Evolutionary conservation across 805 yeast genomes (phyloP).

Genomic region (Zygotorulaspora florentina): DNA sequence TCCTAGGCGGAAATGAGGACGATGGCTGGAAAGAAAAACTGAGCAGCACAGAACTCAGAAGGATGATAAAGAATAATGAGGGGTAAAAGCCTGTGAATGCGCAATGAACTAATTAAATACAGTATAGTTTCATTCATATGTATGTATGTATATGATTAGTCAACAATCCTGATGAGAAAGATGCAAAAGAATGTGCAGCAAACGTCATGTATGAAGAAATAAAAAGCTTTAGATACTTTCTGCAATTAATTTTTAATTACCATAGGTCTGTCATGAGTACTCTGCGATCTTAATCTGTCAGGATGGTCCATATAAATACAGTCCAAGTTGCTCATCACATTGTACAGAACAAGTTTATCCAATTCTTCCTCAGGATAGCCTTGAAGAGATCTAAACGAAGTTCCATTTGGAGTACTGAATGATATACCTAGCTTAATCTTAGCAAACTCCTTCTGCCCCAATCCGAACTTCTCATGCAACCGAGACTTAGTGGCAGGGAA

Average conservation of each 20-base stretch:
- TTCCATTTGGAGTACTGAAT: slow-evolving; percentile 33
- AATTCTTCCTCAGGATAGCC: slow-evolving; percentile 51
- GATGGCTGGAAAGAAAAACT: slow-evolving; percentile 65
- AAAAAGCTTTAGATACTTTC: background rate
- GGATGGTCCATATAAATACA: slow-evolving; percentile 82
- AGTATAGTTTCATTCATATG: background rate
- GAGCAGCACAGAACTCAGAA: slow-evolving; percentile 79
- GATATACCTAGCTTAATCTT: slow-evolving; percentile 54
- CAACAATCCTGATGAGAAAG: background rate
- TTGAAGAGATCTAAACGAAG: slow-evolving; percentile 35
- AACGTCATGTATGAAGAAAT: too few species aligned
- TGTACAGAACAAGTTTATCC: slow-evolving; percentile 45
- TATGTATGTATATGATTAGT: background rate
- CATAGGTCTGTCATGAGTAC: slow-evolving; percentile 54
- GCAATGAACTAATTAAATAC: slow-evolving; percentile 3
- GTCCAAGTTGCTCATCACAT: slow-evolving; percentile 47
- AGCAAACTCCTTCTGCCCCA: slow-evolving; percentile 75
- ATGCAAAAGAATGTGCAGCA: too few species aligned
- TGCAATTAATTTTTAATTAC: slow-evolving; percentile 42
- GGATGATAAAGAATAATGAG: slow-evolving; percentile 18
- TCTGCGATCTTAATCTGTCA: slow-evolving; percentile 64
- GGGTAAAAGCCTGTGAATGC: slow-evolving; percentile 4
- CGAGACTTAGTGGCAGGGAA: slow-evolving; percentile 61
- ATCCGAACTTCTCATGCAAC: slow-evolving; percentile 63
- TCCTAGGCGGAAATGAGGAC: slow-evolving; percentile 59